These are phyloP conservation scores for Zostera marina DNA, from an alignment of 116 monocot genomes.

Conservation along the genomic window DNA sequence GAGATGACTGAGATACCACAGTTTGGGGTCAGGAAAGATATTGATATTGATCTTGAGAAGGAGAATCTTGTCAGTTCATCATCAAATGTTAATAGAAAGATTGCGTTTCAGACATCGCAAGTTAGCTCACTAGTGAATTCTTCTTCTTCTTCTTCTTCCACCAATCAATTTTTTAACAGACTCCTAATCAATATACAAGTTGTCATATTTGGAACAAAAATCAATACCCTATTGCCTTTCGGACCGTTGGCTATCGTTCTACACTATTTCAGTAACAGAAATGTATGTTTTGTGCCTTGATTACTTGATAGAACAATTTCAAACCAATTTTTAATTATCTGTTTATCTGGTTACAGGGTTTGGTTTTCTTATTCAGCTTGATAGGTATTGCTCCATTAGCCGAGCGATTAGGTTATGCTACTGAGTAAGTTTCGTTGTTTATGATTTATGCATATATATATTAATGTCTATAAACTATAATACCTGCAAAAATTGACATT, in stretches of 20 bases:
- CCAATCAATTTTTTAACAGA: no score
- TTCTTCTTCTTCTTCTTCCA: no score
- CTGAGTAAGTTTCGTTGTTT: slow-evolving; percentile 54
- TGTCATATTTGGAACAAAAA: not conserved
- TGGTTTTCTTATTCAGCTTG: slow-evolving; percentile 94
- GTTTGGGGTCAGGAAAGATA: no score
- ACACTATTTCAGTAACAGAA: not conserved
- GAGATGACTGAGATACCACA: no score
- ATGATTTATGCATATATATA: not conserved
- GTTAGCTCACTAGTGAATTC: no score
- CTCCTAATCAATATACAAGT: no score
- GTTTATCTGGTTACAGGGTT: slow-evolving; percentile 39
- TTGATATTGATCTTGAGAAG: no score
- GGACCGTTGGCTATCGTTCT: not conserved
- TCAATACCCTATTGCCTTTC: not conserved
- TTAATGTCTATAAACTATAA: not conserved
- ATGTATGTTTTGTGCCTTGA: not conserved
- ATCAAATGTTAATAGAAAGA: no score
- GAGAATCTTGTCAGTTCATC: no score
- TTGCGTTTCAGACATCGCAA: no score
- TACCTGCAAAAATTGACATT: not conserved
- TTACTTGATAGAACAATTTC: not conserved
- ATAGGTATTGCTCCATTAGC: slow-evolving; percentile 86
- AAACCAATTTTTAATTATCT: not conserved
- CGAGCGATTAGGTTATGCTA: slow-evolving; percentile 95